Conservation (phyloP, 2,329 filamentous ascomycete species). For the Leptoxyphium fumago region DNA sequence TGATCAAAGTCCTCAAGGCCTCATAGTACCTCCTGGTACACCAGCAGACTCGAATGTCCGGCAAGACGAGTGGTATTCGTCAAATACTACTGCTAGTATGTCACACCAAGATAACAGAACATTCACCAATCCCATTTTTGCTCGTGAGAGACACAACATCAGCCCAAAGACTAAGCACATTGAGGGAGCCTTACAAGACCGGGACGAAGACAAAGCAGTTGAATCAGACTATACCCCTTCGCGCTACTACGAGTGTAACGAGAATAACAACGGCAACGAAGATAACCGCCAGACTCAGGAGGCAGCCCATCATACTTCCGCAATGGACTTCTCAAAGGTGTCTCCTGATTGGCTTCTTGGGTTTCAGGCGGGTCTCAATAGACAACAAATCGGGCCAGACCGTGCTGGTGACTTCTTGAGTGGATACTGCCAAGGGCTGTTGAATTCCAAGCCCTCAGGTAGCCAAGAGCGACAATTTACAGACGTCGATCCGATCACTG, state of each 20-base stretch:
- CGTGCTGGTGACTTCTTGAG: slow-evolving; percentile 15
- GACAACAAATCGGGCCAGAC: slow-evolving; percentile 12
- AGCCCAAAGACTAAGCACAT: slow-evolving; percentile 16
- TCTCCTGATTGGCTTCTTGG: slow-evolving; percentile 19
- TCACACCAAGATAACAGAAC: not conserved
- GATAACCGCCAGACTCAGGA: slow-evolving; percentile 3
- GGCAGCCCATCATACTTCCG: slow-evolving; percentile 4
- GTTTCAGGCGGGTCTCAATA: slow-evolving; percentile 18
- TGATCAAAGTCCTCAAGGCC: not conserved
- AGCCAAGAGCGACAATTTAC: not conserved
- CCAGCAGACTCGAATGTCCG: slow-evolving; percentile 7
- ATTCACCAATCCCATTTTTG: slow-evolving; percentile 1
- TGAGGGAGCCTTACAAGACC: slow-evolving; percentile 4
- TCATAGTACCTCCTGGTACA: slow-evolving; percentile 14
- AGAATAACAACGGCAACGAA: not conserved
- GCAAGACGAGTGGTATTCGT: not conserved
- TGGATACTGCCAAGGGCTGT: slow-evolving; percentile 21
- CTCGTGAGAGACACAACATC: slow-evolving; percentile 14
- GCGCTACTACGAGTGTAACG: not conserved
- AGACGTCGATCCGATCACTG: slow-evolving; percentile 6
- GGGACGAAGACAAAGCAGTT: not conserved
- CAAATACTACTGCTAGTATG: not conserved
- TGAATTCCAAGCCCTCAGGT: slow-evolving; percentile 11
- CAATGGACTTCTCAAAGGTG: slow-evolving; percentile 12
- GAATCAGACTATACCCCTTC: not conserved